These are phyloP conservation scores for Scheffersomyces coipomensis DNA, from an alignment of 805 yeast species.

Conservation along the genomic window DNA sequence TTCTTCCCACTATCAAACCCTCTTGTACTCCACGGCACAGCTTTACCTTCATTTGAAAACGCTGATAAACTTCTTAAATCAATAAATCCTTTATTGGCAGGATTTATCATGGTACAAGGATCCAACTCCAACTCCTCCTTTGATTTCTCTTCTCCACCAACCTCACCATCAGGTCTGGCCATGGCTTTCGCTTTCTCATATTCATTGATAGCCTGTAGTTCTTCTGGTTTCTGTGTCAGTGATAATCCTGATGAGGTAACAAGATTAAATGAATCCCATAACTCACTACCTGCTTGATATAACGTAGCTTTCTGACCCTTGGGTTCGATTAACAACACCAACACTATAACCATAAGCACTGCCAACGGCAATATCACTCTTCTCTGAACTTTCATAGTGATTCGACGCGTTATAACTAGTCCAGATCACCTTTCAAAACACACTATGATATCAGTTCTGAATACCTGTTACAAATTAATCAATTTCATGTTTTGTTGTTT, in stretches of 20 bases:
- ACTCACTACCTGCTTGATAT: slow-evolving; percentile 1
- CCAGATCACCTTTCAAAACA: no score
- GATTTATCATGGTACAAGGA: slow-evolving; percentile 39
- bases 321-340: background rate
- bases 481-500: no score
- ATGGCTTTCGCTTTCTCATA: background rate
- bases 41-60: slow-evolving; percentile 44
- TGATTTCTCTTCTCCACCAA: slow-evolving; percentile 7
- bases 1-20: slow-evolving; percentile 72
- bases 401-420: background rate
- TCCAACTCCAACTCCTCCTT: slow-evolving; percentile 15
- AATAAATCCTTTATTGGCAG: slow-evolving; percentile 47
- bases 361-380: slow-evolving; percentile 1
- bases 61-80: slow-evolving; percentile 50
- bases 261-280: slow-evolving; percentile 8
- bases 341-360: background rate
- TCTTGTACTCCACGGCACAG: slow-evolving; percentile 60
- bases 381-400: background rate
- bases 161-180: background rate
- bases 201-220: background rate
- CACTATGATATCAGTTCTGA: no score
- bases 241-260: background rate
- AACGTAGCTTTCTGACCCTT: background rate
- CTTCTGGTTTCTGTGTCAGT: background rate
- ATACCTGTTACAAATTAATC: no score